A percentile compares a stretch with the other conserved stretches of the same genome.
These are phyloP conservation scores for Eucalyptus coolabah DNA, from an alignment of 345 rosid species.

Conservation along the genomic window DNA sequence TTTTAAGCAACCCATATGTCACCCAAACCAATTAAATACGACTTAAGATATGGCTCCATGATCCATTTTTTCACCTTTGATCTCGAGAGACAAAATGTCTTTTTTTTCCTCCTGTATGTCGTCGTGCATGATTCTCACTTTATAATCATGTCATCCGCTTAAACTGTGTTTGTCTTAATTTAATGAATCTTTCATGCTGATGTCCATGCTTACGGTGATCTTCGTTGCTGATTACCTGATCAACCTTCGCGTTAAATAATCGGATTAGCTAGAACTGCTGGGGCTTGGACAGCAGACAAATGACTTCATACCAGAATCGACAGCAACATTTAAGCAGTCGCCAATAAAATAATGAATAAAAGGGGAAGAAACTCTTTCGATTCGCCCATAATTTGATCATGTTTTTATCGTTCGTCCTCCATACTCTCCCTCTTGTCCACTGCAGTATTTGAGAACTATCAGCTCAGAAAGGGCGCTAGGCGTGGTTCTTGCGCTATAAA, in stretches of 20 bases:
- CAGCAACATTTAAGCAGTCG: neutral
- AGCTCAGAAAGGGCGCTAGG: too few relatives aligned
- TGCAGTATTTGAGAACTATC: too few relatives aligned
- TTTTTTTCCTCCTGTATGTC: neutral
- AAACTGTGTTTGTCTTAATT: neutral
- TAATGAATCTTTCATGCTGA: neutral
- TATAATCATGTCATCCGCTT: neutral
- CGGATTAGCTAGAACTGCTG: neutral
- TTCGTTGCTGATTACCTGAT: neutral
- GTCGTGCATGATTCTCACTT: neutral
- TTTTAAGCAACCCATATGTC: too few relatives aligned
- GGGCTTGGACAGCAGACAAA: neutral
- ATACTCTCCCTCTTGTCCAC: too few relatives aligned
- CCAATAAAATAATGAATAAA: neutral
- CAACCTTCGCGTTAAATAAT: neutral
- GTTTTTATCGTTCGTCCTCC: too few relatives aligned
- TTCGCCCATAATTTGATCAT: too few relatives aligned
- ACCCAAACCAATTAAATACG: too few relatives aligned
- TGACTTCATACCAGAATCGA: neutral
- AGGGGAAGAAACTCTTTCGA: too few relatives aligned
- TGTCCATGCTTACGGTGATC: neutral
- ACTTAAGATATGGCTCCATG: too few relatives aligned
- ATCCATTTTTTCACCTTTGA: neutral
- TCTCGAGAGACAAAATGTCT: neutral
- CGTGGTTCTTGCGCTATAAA: too few relatives aligned